Base-by-base conservation (phyloP, 2,329 filamentous ascomycete genomes). In the Blumeria graminis region DNA sequence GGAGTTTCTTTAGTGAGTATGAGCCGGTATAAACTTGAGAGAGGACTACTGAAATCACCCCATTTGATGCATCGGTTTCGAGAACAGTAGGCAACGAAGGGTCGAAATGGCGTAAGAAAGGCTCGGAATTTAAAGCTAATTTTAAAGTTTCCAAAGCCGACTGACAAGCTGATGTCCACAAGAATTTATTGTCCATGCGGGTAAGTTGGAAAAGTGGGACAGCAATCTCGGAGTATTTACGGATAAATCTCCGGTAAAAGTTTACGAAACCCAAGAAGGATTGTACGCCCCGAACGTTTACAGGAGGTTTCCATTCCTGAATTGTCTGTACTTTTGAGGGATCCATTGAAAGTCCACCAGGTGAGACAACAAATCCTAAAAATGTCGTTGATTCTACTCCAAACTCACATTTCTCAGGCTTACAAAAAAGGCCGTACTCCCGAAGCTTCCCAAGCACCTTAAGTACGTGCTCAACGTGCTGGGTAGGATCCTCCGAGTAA, bases 181-280 rank as follows among this genome's bases (percentile, higher is more conserved):
- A 45, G 5, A 3, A 8, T 46, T 32, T 5, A 35, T 46, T 8
- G 45, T 33, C 35, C 34, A 45, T 11, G 8, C n/a, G 22, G 6
- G 28, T 52, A 34, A 52, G 28, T 14, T 11, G 10, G 35, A 34
- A 34, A 8, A 52, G 28, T 34, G 48, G 48, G 5, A 18, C 50
- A 10, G n/a, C 33, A 16, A 53, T 3, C 28, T 53, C 13, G 3
- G 50, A 53, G 16, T 38, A 53, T 3, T 38, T 38, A 11, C 18
- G 16, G 10, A 53, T 53, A 16, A 53, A n/a, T n/a, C n/a, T n/a
- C n/a, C n/a, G n/a, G n/a, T n/a, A n/a, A n/a, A n/a, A n/a, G n/a
- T n/a, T n/a, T 10, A 33, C 39, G n/a, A 56, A 48, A 18, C 54
- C 54, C 32, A 56, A 46, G 18, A 56, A 56, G 9, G 22, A 56